A percentile compares a stretch with the other conserved stretches of the same genome.
Conservation (phyloP, 2,329 filamentous ascomycete genomes). For the Trichoderma harzianum region DNA sequence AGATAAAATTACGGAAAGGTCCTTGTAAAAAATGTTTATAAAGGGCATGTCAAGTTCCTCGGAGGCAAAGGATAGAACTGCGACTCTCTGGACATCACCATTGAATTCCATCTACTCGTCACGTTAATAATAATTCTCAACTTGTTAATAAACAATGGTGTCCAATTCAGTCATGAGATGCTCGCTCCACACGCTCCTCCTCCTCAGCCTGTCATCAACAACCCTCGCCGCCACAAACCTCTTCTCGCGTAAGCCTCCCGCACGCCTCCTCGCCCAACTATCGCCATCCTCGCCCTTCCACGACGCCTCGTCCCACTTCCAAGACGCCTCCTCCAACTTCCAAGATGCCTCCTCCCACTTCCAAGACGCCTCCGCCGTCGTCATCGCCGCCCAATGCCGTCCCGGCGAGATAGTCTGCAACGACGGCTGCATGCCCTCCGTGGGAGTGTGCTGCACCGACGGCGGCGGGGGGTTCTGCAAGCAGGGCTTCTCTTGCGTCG, state of each 20-base stretch:
- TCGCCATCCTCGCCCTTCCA: background rate
- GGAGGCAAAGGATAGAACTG: background rate
- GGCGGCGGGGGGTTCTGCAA: background rate
- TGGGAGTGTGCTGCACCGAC: background rate
- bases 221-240: background rate
- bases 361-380: background rate
- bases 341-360: background rate
- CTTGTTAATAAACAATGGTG: background rate
- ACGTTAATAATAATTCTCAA: background rate
- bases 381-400: background rate
- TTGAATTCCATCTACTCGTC: background rate
- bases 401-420: background rate
- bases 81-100: background rate
- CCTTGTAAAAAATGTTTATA: background rate
- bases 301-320: background rate
- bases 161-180: background rate
- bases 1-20: background rate
- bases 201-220: background rate
- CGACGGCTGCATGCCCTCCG: background rate
- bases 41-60: background rate
- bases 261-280: background rate
- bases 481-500: background rate
- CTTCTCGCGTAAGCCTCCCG: conserved; percentile 3
- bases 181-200: background rate
- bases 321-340: background rate